Evolutionary conservation across 2,329 filamentous ascomycete species (phyloP).

Genomic region (Alternaria ethzedia): DNA sequence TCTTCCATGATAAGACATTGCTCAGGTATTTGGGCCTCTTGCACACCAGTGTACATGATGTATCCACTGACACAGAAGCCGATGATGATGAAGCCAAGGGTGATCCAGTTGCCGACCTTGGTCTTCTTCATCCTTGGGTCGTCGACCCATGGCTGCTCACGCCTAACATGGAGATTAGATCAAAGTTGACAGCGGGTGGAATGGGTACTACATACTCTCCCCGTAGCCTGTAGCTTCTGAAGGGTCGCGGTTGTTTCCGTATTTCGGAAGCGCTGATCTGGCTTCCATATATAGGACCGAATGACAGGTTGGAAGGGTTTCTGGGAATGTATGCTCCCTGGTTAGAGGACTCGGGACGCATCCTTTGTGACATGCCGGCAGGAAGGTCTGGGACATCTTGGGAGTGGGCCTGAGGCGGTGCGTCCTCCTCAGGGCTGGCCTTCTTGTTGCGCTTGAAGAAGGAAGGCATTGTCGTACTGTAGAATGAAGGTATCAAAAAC

Average conservation of each 20-base stretch:
- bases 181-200: background rate
- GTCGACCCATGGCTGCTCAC: slow-evolving; percentile 30
- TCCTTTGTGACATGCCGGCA: slow-evolving; percentile 9
- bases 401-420: slow-evolving; percentile 1
- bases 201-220: slow-evolving; percentile 24
- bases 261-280: slow-evolving; percentile 6
- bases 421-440: background rate
- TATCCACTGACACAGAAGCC: slow-evolving; percentile 23
- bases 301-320: slow-evolving; percentile 11
- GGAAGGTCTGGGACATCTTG: slow-evolving; percentile 10
- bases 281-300: background rate
- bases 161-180: slow-evolving; percentile 12
- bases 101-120: slow-evolving; percentile 29
- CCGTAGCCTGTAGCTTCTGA: slow-evolving; percentile 30
- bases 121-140: slow-evolving; percentile 30
- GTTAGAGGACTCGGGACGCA: background rate
- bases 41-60: slow-evolving; percentile 25
- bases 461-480: slow-evolving; percentile 6
- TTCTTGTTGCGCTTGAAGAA: slow-evolving; percentile 15
- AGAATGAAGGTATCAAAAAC: background rate
- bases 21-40: slow-evolving; percentile 23
- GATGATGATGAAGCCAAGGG: slow-evolving; percentile 17
- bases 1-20: slow-evolving; percentile 57
- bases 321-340: background rate
- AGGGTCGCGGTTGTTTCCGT: slow-evolving; percentile 25